Evolutionary conservation across 768 basidiomycete genomes (phyloP).

Genomic region (Mycena capillaripes): DNA sequence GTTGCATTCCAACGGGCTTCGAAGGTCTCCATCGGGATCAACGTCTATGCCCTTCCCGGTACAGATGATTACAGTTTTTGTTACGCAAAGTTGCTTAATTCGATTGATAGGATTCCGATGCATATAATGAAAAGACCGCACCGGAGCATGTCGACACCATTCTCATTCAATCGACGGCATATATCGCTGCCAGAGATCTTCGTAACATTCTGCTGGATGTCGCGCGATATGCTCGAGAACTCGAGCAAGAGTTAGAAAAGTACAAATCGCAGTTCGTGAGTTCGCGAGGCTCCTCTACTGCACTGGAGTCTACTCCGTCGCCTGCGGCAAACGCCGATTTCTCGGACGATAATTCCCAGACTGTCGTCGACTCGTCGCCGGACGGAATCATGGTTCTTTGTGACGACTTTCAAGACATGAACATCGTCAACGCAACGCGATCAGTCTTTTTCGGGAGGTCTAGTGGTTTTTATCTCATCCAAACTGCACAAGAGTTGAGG

Average conservation of each 20-base stretch:
- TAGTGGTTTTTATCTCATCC: constrained; percentile 46
- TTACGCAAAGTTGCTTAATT: not conserved
- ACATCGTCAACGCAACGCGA: constrained; percentile 10
- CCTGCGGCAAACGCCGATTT: not conserved
- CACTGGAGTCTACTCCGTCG: not conserved
- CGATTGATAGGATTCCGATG: constrained; percentile 1
- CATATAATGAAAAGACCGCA: constrained; percentile 52
- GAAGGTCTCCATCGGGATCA: not conserved
- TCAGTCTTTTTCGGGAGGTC: constrained; percentile 44
- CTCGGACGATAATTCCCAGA: not conserved
- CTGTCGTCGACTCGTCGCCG: constrained; percentile 3
- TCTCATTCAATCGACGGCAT: constrained; percentile 32
- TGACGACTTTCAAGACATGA: constrained; percentile 14
- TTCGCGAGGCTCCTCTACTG: not conserved
- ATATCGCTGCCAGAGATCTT: constrained; percentile 29
- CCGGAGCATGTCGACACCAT: constrained; percentile 52
- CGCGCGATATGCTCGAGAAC: constrained; percentile 26
- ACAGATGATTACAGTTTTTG: not conserved
- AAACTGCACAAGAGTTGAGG: constrained; percentile 55
- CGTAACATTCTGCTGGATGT: constrained; percentile 29
- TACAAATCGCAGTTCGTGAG: not conserved
- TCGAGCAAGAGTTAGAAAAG: constrained; percentile 22
- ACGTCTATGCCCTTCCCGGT: too few species aligned
- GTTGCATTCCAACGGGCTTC: not conserved
- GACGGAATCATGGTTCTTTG: constrained; percentile 20